phyloP scores from a whole-genome alignment of 2,329 filamentous ascomycete species.

The Lasiodiplodia sp. region DNA sequence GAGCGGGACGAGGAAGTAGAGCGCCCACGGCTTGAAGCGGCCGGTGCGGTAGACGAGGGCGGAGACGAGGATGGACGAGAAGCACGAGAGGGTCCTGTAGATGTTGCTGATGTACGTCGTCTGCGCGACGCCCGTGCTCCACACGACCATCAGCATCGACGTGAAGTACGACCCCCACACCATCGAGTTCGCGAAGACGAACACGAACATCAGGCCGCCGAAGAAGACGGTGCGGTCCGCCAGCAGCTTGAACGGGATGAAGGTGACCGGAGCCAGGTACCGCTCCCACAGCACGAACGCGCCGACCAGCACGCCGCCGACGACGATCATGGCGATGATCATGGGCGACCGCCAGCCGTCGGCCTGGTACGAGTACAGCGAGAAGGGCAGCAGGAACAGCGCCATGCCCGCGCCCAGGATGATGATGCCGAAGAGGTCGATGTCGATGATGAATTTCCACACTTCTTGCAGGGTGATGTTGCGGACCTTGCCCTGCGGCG shows the following conservation, averaged over 20 bases:
- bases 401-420: constrained; percentile 65
- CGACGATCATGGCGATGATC: constrained; percentile 49
- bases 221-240: constrained; percentile 56
- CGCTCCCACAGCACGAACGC: constrained; percentile 48
- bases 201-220: constrained; percentile 62
- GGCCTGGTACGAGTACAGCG: constrained; percentile 32
- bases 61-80: constrained; percentile 36
- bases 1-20: constrained; percentile 35
- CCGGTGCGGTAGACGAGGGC: constrained; percentile 31
- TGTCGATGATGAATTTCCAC: constrained; percentile 17
- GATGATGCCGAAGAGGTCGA: constrained; percentile 34
- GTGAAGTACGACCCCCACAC: constrained; percentile 43
- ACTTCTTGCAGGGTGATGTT: not conserved
- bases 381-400: constrained; percentile 71
- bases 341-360: constrained; percentile 49
- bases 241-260: constrained; percentile 56
- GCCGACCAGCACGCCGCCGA: constrained; percentile 46
- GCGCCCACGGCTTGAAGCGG: constrained; percentile 33
- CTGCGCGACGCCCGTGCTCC: constrained; percentile 32
- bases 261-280: constrained; percentile 49
- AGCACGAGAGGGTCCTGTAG: constrained; percentile 40
- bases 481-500: constrained; percentile 22
- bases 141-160: constrained; percentile 44
- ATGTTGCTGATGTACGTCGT: constrained; percentile 40
- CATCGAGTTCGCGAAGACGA: constrained; percentile 30